Base-by-base conservation (phyloP, 2,329 filamentous ascomycete genomes). In the Colletotrichum ledebouriae region DNA sequence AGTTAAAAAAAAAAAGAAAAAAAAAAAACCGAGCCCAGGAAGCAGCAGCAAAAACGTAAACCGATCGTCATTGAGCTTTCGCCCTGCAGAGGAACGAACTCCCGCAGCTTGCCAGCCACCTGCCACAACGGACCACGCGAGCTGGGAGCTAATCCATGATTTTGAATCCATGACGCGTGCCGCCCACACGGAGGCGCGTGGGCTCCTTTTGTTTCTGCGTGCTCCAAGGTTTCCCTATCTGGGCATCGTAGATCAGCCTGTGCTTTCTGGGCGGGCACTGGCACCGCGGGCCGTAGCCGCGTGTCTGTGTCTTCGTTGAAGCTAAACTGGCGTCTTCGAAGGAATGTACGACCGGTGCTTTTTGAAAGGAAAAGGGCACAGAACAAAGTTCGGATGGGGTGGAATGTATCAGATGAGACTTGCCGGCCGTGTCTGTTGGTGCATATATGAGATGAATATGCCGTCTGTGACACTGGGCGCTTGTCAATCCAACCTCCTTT, bases 391-490 rank as follows among this genome's bases (percentile, higher is more conserved):
- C 39, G 34, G 63, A 62, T 29, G 58, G 58, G 37, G 63, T 11
- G 29, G 25, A 55, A 29, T 39, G 49, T 17, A 62, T 66, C 58
- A 41, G 63, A 66, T 39, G 63, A 65, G 56, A 25, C n/a, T 15
- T 53, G 55, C 46, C 13, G 60, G 17, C 6, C 7, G 29, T 29
- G 29, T 29, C 29, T 22, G 22, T 44, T 29, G 11, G 13, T 12
- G 11, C 29, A 10, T 12, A 39, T 39, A 53, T 29, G n/a, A 53
- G n/a, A 29, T 12, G 49, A 33, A 33, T 37, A 15, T 52, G 25
- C 49, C 49, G 29, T 33, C 29, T 34, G 49, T 53, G 25, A 33
- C 50, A 41, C 13, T 6, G 22, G 29, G 6, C 29, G 3, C 5
- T 3, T 13, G 20, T n/a, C 44, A 17, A 44, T 20, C 57, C 44